Evolutionary conservation across 495 filamentous ascomycete species (phyloP).

Genomic region (Friedmanniomyces simplex): DNA sequence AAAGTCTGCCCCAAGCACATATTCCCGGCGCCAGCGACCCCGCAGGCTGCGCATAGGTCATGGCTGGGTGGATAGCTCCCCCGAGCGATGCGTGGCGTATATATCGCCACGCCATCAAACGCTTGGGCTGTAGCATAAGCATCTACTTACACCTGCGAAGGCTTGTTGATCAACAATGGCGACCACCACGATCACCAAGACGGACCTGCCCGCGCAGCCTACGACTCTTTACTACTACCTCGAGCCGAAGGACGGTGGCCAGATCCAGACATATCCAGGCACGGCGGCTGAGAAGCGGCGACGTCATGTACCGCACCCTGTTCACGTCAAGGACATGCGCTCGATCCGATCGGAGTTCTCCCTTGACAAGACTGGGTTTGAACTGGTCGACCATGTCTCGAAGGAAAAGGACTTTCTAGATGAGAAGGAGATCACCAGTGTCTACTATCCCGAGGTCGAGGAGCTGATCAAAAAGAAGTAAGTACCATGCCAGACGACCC

Average conservation of each 20-base stretch:
- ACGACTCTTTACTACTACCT: constrained; percentile 1
- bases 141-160: background rate
- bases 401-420: constrained; percentile 4
- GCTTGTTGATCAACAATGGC: background rate
- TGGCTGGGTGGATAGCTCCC: too few relatives aligned
- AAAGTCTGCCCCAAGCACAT: too few relatives aligned
- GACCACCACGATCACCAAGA: background rate
- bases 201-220: background rate
- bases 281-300: background rate
- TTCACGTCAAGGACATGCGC: background rate
- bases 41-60: too few relatives aligned
- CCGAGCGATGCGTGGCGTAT: too few relatives aligned
- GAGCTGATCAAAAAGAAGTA: constrained; percentile 5
- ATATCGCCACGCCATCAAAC: too few relatives aligned
- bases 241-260: background rate
- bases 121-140: background rate
- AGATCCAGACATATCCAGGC: background rate
- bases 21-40: too few relatives aligned
- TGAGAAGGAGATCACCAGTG: background rate
- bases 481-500: background rate
- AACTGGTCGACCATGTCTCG: background rate
- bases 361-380: background rate
- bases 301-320: background rate
- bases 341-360: background rate
- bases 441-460: background rate